Base-by-base conservation (phyloP, 139 green algal genomes). In the Coelastrella sp. region DNA sequence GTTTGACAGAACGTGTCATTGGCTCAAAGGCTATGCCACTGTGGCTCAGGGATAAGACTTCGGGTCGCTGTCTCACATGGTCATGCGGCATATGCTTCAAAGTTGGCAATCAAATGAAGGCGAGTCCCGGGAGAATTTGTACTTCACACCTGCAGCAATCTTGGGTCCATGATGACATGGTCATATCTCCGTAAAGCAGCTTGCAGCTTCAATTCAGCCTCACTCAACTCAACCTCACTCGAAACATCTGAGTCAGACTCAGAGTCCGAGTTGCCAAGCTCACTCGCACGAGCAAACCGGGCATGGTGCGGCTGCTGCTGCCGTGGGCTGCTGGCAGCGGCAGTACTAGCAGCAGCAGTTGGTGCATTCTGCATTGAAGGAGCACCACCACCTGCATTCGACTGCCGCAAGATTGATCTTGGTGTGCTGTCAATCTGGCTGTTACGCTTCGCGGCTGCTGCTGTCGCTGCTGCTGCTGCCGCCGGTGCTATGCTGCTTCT, bases 71-170 rank as follows among this genome's bases (percentile, higher is more conserved):
- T 47, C 1, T 47, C 32, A 47, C 32, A 47, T 47, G 32, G 32
- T 47, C 32, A 47, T 47, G 32, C 32, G 32, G 32, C 32, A 47
- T 47, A 47, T 47, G 32, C 32, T 47, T 47, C 32, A 47, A 47
- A 47, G 32, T 47, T 47, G 32, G 32, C 32, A 47, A 47, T 47
- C 32, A 47, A 47, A 47, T 47, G 32, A 47, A 47, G 32, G 32
- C 1, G 32, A 76, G 68, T 32, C 16, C 17, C 2, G 14, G 17
- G 3, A 76, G 68, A 32, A 2, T 3, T 3, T 76, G 16, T 23
- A n/a, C 14, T 11, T 84, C 86, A 19, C 32, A 88, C 91, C 93
- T 95, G 93, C 71, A 93, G 74, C 65, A 94, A 81, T 71, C 86
- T 57, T 32, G 87, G 86, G 71, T 95, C 93, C 73, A 95, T 56